A percentile compares a stretch with the other conserved stretches of the same genome.
Conservation (phyloP, 768 basidiomycete species). For the Leucosporidium creatinivorum region DNA sequence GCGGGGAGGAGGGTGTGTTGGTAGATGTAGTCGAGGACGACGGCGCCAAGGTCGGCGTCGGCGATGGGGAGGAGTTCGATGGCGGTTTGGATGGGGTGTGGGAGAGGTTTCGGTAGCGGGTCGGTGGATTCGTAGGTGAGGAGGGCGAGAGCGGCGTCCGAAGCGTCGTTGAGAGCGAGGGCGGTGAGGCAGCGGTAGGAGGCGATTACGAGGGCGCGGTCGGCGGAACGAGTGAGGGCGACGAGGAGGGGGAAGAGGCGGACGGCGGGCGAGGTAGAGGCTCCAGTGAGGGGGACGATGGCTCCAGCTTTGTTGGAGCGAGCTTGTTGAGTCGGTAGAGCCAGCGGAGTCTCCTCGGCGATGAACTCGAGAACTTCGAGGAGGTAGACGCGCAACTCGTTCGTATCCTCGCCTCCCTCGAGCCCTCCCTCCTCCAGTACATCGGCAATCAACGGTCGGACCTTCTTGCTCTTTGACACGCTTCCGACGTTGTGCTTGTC, state of each 20-base stretch:
- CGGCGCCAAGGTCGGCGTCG: conserved; percentile 29
- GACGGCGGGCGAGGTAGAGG: conserved; percentile 46
- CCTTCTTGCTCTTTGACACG: conserved; percentile 48
- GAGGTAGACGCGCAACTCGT: conserved; percentile 42
- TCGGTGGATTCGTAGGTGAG: conserved; percentile 5
- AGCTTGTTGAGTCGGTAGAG: conserved; percentile 17
- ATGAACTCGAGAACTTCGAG: conserved; percentile 40
- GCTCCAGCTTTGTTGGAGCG: conserved; percentile 7
- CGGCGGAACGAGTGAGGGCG: conserved; percentile 50
- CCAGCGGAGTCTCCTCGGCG: conserved; percentile 30
- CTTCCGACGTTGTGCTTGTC: conserved; percentile 61
- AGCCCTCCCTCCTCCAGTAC: conserved; percentile 15
- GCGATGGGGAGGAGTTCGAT: conserved; percentile 31
- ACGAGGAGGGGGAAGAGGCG: conserved; percentile 44
- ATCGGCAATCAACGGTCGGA: conserved; percentile 23
- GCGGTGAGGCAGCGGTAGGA: conserved; percentile 56
- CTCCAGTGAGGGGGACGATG: conserved; percentile 30
- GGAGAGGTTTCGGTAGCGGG: conserved; percentile 15
- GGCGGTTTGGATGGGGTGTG: conserved; percentile 31
- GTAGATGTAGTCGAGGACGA: conserved; percentile 37
- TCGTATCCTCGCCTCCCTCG: conserved; percentile 24
- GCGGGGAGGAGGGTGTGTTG: conserved; percentile 34
- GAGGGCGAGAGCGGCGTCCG: conserved; percentile 32
- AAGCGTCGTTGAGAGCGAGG: conserved; percentile 41
- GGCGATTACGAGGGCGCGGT: conserved; percentile 68